Evolutionary conservation across 2,329 filamentous ascomycete species (phyloP).

Genomic region (Periconia sp.): DNA sequence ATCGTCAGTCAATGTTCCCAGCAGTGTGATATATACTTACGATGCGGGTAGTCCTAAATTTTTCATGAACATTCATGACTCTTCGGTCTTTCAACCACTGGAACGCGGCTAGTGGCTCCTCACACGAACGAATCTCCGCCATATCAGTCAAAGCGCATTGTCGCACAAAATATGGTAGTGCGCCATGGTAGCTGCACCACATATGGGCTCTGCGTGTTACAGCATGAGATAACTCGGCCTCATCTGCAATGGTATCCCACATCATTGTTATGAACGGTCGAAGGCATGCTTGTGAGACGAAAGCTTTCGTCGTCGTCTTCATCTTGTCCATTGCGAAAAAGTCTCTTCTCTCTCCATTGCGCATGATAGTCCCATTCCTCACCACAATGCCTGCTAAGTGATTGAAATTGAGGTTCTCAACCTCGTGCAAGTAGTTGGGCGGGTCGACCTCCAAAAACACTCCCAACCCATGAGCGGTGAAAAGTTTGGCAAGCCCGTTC

Average conservation of each 20-base stretch:
- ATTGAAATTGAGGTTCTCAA: slow-evolving; percentile 26
- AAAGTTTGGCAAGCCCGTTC: slow-evolving; percentile 32
- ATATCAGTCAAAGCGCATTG: slow-evolving; percentile 28
- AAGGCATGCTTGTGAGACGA: slow-evolving; percentile 40
- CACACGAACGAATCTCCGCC: slow-evolving; percentile 21
- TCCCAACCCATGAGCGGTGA: slow-evolving; percentile 34
- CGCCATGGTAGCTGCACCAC: slow-evolving; percentile 43
- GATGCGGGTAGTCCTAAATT: slow-evolving; percentile 30
- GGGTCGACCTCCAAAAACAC: slow-evolving; percentile 37
- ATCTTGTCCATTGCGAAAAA: slow-evolving; percentile 45
- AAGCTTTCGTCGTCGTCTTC: slow-evolving; percentile 40
- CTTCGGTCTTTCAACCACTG: slow-evolving; percentile 41
- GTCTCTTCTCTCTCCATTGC: slow-evolving; percentile 38
- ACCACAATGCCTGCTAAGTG: slow-evolving; percentile 35
- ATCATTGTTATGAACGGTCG: slow-evolving; percentile 41
- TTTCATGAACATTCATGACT: slow-evolving; percentile 42
- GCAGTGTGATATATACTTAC: slow-evolving; percentile 17
- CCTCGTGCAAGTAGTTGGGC: slow-evolving; percentile 34
- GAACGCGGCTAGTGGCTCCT: slow-evolving; percentile 41
- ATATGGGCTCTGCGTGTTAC: slow-evolving; percentile 38
- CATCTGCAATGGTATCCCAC: slow-evolving; percentile 42
- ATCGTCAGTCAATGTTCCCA: background rate
- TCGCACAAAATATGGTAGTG: slow-evolving; percentile 30
- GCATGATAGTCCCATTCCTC: slow-evolving; percentile 38
- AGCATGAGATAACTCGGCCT: slow-evolving; percentile 36